Base-by-base conservation (phyloP, 176 grass and related monocot species). In the Dendrocalamus sinicus region DNA sequence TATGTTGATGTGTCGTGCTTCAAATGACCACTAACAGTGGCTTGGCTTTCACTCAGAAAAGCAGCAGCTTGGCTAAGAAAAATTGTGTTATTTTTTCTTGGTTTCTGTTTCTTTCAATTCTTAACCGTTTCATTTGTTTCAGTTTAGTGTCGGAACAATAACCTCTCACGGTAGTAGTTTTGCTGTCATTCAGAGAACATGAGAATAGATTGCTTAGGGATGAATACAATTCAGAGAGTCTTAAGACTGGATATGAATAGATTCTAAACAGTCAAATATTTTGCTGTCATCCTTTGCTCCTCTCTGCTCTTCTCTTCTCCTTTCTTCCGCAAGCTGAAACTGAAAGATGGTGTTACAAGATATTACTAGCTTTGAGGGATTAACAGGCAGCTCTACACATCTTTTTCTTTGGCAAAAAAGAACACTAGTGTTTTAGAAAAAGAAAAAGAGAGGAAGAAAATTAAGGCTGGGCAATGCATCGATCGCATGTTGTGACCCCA, bases 401-500 rank as follows among this genome's bases (percentile, higher is more conserved):
- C 59, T 37, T 50, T 65, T 79, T 65, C 8, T 15, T 9, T 64
- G 58, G n/a, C 40, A 0, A 79, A 79, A 12, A 26, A 55, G 7
- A 64, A 8, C 74, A 77, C 53, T 70, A 69, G 9, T 52, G 20
- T 43, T 71, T 60, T 10, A 23, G 58, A 12, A 23, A 73, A 14
- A 72, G 14, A 63, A 26, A 73, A 57, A 35, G 30, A 9, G 72
- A 60, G 39, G 17, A 83, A 67, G 28, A 68, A 72, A 88, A 43
- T 43, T 8, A 43, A 52, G 54, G 9, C 61, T 11, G n/a, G 75
- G 45, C 37, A 75, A 52, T 15, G 59, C 47, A 37, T n/a, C 55
- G 20, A 58, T 58, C 55, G 55, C 55, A 58, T n/a, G 58, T 45
- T 79, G 32, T 47, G 73, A 75, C 53, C 43, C 61, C 55, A 44